A percentile compares a stretch with the other conserved stretches of the same genome.
phyloP scores from a whole-genome alignment of 2,329 filamentous ascomycete genomes.

The Chaetomium strumarium region DNA sequence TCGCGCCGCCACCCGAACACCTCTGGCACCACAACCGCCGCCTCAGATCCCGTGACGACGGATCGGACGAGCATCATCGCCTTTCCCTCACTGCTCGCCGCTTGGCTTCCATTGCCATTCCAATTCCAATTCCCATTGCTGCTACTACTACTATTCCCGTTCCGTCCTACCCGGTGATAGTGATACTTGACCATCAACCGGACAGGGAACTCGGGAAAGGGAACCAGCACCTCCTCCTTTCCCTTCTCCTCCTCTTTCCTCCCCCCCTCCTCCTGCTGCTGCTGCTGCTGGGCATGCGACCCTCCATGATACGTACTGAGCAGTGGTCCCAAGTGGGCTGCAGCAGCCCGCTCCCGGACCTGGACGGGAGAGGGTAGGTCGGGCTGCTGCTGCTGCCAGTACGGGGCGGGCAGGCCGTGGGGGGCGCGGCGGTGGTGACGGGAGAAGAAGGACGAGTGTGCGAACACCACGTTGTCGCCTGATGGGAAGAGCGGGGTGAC shows the following conservation, averaged over 20 bases:
- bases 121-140: too few relatives aligned
- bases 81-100: conserved; percentile 11
- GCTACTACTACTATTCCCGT: too few relatives aligned
- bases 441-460: conserved; percentile 22
- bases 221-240: background rate
- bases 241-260: background rate
- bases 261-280: too few relatives aligned
- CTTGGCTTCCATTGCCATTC: too few relatives aligned
- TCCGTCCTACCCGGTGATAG: background rate
- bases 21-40: conserved; percentile 14
- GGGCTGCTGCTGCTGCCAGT: background rate
- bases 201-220: conserved; percentile 1
- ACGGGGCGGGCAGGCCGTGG: background rate
- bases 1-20: conserved; percentile 21
- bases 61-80: conserved; percentile 7
- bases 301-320: background rate
- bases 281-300: too few relatives aligned
- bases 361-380: conserved; percentile 14
- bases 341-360: conserved; percentile 3
- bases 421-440: background rate
- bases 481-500: conserved; percentile 17
- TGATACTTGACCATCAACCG: conserved; percentile 17
- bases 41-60: background rate
- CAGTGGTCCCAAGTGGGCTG: background rate
- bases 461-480: conserved; percentile 21